A percentile compares a stretch with the other conserved stretches of the same genome.
Evolutionary conservation across 2,329 filamentous ascomycete genomes (phyloP).

Genomic region (Aspergillus sojae): DNA sequence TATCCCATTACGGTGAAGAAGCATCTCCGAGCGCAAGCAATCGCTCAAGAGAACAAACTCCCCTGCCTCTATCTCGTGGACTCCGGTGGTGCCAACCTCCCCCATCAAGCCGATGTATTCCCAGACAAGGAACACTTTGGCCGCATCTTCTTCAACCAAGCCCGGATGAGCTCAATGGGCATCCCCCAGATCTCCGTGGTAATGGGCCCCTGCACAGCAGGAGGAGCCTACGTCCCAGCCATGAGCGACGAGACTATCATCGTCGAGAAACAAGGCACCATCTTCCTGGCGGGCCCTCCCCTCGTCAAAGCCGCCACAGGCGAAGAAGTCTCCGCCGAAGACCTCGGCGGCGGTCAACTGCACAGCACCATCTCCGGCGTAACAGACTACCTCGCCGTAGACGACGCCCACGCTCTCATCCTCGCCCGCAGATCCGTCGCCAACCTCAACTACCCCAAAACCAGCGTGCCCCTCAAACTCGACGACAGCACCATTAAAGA

Average conservation of each 20-base stretch:
- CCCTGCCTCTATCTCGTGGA: constrained; percentile 95
- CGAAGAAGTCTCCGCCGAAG: constrained; percentile 86
- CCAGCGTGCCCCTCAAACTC: constrained; percentile 32
- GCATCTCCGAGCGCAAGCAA: constrained; percentile 86
- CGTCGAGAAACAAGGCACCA: constrained; percentile 91
- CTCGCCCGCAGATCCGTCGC: constrained; percentile 80
- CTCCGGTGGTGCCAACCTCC: constrained; percentile 91
- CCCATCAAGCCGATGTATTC: constrained; percentile 93
- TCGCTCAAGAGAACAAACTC: constrained; percentile 82
- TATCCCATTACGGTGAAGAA: constrained; percentile 98
- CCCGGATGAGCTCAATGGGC: constrained; percentile 82
- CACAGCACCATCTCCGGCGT: constrained; percentile 91
- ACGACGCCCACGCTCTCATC: constrained; percentile 88
- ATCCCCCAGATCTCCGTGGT: constrained; percentile 95
- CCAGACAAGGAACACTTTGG: constrained; percentile 94
- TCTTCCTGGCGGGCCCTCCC: constrained; percentile 92
- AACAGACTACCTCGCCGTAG: constrained; percentile 90
- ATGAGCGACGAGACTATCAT: constrained; percentile 99
- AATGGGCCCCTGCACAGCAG: constrained; percentile 96
- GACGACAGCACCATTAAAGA: constrained; percentile 59
- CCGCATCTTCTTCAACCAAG: constrained; percentile 98
- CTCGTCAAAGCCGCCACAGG: constrained; percentile 95
- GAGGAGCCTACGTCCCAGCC: constrained; percentile 91
- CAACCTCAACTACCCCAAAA: constrained; percentile 84
- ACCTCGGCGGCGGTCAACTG: constrained; percentile 85